Base-by-base conservation (phyloP, 768 basidiomycete species). In the Rhodotorula kratochvilovae region DNA sequence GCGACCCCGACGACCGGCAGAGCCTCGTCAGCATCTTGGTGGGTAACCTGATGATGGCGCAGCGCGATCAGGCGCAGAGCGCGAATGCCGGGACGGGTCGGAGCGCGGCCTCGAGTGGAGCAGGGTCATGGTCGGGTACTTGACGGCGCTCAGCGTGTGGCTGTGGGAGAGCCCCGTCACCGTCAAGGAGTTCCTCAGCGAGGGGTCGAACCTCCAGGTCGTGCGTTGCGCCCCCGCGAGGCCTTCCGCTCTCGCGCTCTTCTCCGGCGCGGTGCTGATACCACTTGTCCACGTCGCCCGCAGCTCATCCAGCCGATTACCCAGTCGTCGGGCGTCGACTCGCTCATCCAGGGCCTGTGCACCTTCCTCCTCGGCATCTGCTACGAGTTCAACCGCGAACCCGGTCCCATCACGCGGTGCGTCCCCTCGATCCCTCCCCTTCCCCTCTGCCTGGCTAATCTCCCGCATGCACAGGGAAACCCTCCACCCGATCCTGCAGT, bases 261-360 rank as follows among this genome's bases (percentile, higher is more conserved):
- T 29, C 6, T 27, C 17, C 19, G n/a, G 16, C 39, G 0, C n/a
- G 17, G 21, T 45, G 36, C 29, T 36, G 11, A 29, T 46, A 12
- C n/a, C 6, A 11, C 31, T 61, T 50, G 45, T 25, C 6, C 15
- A 12, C 25, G 29, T 4, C 12, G 27, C 29, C 36, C 27, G 15
- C 77, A 95, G 95, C 85, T 99, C 21, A 92, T 96, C 17, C 93
- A 96, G 79, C 92, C 92, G 15, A 89, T 98, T 73, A 93, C 95
- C 63, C 94, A 95, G 80, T 86, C 87, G 1, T 86, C 89, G 25
- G 92, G 94, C 65, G 84, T 87, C 1, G 95, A 97, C 78, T 86
- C 87, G 12, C 82, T 96, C 31, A 86, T 98, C 4, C 92, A 94
- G 66, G 92, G 91, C 3, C 83, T 98, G 27, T 93, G 90, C 62